These are phyloP conservation scores for Cladophialophora bantiana DNA, from an alignment of 2,329 filamentous ascomycete genomes.

Conservation along the genomic window DNA sequence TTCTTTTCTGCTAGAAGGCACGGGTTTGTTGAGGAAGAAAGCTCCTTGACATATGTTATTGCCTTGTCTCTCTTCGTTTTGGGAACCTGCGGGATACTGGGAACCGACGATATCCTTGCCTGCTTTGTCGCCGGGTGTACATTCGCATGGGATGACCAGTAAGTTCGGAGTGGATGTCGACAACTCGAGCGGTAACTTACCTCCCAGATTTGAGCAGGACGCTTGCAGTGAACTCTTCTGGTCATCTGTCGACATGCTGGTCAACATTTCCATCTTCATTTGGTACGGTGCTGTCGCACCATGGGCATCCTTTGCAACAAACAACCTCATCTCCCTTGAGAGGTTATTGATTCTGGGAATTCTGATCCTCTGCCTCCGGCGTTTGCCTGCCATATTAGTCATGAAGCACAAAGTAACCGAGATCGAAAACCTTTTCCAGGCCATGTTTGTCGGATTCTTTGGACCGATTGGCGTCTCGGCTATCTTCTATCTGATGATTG, in stretches of 20 bases:
- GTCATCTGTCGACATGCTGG: constrained; percentile 89
- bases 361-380: constrained; percentile 75
- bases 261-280: constrained; percentile 85
- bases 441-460: constrained; percentile 88
- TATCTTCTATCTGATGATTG: constrained; percentile 85
- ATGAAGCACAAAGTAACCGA: constrained; percentile 79
- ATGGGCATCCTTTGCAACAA: constrained; percentile 73
- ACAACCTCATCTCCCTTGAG: constrained; percentile 73
- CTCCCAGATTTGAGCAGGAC: constrained; percentile 72
- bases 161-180: constrained; percentile 40
- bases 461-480: constrained; percentile 90
- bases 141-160: constrained; percentile 77
- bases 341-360: constrained; percentile 76
- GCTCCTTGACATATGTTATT: constrained; percentile 84
- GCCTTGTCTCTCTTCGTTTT: constrained; percentile 64
- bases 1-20: constrained; percentile 83
- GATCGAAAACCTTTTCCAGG: constrained; percentile 75
- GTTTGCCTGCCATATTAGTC: constrained; percentile 75
- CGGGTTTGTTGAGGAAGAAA: constrained; percentile 83
- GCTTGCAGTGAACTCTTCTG: constrained; percentile 90
- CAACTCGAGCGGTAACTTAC: constrained; percentile 70
- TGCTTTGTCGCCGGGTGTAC: constrained; percentile 47
- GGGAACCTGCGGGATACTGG: constrained; percentile 41
- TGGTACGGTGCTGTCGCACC: constrained; percentile 89
- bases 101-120: constrained; percentile 43